Evolutionary conservation across 78 protist genomes (phyloP).

Genomic region (Dictyostelium brefeldianum): DNA sequence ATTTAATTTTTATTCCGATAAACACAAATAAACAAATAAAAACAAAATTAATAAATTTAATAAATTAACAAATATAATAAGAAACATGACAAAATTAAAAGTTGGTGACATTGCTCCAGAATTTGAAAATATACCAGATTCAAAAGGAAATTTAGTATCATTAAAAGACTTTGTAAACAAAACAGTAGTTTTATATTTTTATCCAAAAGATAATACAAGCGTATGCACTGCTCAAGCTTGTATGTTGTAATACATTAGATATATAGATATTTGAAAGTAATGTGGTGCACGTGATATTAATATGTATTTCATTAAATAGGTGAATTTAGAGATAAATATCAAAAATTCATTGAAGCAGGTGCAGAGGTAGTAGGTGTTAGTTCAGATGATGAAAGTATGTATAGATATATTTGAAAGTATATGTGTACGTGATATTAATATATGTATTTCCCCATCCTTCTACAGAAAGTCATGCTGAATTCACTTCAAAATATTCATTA

Average conservation of each 20-base stretch:
- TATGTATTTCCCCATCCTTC: too few relatives aligned
- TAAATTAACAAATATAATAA: background rate
- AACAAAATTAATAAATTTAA: background rate
- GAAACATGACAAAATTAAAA: conserved; percentile 20
- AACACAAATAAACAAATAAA: background rate
- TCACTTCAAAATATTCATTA: conserved; percentile 52
- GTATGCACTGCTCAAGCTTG: conserved; percentile 78
- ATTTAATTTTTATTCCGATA: background rate
- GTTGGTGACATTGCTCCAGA: conserved; percentile 79
- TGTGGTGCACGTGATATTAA: too few relatives aligned
- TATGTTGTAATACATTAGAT: too few relatives aligned
- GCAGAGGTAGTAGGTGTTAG: conserved; percentile 50
- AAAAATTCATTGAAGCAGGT: conserved; percentile 35
- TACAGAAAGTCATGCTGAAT: conserved; percentile 61
- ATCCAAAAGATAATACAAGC: conserved; percentile 61
- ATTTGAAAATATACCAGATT: background rate
- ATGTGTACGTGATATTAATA: too few relatives aligned
- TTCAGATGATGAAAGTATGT: conserved; percentile 19
- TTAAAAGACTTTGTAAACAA: conserved; percentile 3
- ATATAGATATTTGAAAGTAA: too few relatives aligned
- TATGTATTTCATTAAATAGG: background rate
- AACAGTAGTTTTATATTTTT: conserved; percentile 45
- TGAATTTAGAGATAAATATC: conserved; percentile 57
- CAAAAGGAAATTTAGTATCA: conserved; percentile 14
- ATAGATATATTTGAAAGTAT: too few relatives aligned